Evolutionary conservation across 2,329 filamentous ascomycete genomes (phyloP).

Genomic region (Ophiostoma tasmaniense): DNA sequence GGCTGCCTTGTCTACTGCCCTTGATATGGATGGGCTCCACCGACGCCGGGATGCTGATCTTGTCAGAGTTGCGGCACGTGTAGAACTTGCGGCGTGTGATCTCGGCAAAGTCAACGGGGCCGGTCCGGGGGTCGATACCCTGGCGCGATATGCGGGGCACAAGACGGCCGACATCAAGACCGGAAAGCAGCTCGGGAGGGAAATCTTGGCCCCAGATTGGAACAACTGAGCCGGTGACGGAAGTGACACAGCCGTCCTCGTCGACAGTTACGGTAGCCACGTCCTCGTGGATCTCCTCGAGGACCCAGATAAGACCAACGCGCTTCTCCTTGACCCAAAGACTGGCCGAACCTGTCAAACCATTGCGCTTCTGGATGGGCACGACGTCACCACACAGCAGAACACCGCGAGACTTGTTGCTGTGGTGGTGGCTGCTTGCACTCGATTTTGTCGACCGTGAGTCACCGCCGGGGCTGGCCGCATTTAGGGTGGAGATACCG

Average conservation of each 20-base stretch:
- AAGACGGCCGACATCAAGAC: slow-evolving; percentile 67
- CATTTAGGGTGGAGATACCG: neutral
- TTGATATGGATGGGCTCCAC: slow-evolving; percentile 47
- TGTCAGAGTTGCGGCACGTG: slow-evolving; percentile 69
- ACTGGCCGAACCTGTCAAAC: slow-evolving; percentile 82
- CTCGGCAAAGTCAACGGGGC: slow-evolving; percentile 69
- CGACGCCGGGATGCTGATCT: slow-evolving; percentile 75
- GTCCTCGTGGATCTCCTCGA: slow-evolving; percentile 96
- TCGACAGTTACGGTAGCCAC: slow-evolving; percentile 70
- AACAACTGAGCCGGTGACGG: slow-evolving; percentile 64
- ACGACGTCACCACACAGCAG: slow-evolving; percentile 95
- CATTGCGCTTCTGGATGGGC: slow-evolving; percentile 92
- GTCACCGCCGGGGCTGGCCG: slow-evolving; percentile 36
- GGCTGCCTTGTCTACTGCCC: slow-evolving; percentile 26
- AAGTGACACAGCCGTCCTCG: slow-evolving; percentile 64
- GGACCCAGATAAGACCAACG: slow-evolving; percentile 88
- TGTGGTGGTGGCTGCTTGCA: slow-evolving; percentile 55
- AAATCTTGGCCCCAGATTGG: slow-evolving; percentile 77
- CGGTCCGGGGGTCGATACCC: slow-evolving; percentile 58
- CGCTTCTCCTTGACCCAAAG: slow-evolving; percentile 98
- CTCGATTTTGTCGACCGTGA: slow-evolving; percentile 45
- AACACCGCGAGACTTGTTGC: slow-evolving; percentile 64
- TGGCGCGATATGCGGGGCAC: slow-evolving; percentile 76
- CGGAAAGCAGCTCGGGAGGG: slow-evolving; percentile 53
- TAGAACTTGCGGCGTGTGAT: slow-evolving; percentile 68